Base-by-base conservation (phyloP, 2,329 filamentous ascomycete genomes). In the Colletotrichum plurivorum region DNA sequence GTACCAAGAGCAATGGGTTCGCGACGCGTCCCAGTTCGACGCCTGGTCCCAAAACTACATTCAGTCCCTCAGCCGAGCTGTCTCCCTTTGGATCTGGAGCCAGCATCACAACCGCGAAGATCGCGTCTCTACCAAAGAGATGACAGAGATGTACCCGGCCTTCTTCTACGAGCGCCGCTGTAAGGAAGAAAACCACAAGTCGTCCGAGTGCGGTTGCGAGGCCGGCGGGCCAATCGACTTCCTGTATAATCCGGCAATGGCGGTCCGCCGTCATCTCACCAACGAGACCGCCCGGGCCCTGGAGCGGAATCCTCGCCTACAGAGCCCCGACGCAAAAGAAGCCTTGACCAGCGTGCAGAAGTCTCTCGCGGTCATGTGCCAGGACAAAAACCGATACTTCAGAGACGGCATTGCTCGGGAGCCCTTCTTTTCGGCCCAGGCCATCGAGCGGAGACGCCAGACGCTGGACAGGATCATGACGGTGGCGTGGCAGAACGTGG, bases 181-280 rank as follows among this genome's bases (percentile, higher is more conserved):
- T 61, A 72, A 72, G 57, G 64, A 71, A 46, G 13, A 66, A 20
- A 49, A 46, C 48, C 70, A 72, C 13, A 22, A 52, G 16, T 45
- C 54, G 16, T 48, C 58, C 9, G 20, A 15, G 9, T 72, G 71
- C 58, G n/a, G 31, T 2, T 72, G 71, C 65, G 69, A 69, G 46
- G 61, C 71, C 25, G 58, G 59, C 64, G 55, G 59, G 15, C 57
- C 69, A 27, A 46, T 59, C 13, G 25, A 25, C 13, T 72, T 60
- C 39, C 46, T 66, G 10, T 71, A 69, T 57, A 72, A 72, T 51
- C 69, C 71, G 13, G 65, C 71, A 27, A 45, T n/a, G 41, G 69
- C 69, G 31, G 53, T 59, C 5, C 64, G 71, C 4, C 46, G 64
- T 16, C 18, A 49, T 52, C 54, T 68, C 22, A 68, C 64, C 16